Evolutionary conservation across 2,329 filamentous ascomycete species (phyloP), one percentile per base, ranked within the genome.

Genomic region (Cercospora beticola): DNA sequence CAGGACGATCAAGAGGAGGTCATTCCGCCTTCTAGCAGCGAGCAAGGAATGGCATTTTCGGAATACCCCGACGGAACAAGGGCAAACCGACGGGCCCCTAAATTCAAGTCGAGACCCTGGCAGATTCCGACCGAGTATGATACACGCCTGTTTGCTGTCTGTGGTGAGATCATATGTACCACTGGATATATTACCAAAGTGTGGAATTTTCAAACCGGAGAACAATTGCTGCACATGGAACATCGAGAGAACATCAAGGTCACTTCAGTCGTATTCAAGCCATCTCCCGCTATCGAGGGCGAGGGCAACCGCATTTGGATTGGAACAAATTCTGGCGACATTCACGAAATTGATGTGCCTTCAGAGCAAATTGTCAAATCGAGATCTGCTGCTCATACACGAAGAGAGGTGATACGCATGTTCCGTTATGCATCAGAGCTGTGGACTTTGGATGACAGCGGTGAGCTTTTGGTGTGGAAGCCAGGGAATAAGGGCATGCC

Each of bases 371-470:
- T 97, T 57, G 84, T 92, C 14, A 84, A 86, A 30, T 90, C 86
- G 18, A 92, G 91, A 74, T 82, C 86, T 2, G 88, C 85, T 62
- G 91, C 92, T 2, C 95, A 98, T 75, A 88, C 89, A 7, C 88
- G 92, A 52, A 86, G 89, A 70, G 92, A 97, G 73, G 87, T 99
- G 62, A 87, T 92, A 71, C 92, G 89, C 74, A 97, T 99, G 52
- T 91, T 92, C 77, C 89, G 95, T 46, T 91, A 96, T 78, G 90
- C 88, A 70, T 92, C 93, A 73, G 92, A 97, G 76, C 87, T 99
- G 78, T 99, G 95, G 95, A 94, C 94, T 0, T 80, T 99, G 59
- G 95, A 98, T 77, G 94, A 97, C 71, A 89, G 91, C 58, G 95
- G 95, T 10, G 92, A 91, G 57, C 82, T 99, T 14, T 89, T 93